These are phyloP conservation scores for Erodium texanum DNA, from an alignment of 441 rosid genomes.

Conservation along the genomic window DNA sequence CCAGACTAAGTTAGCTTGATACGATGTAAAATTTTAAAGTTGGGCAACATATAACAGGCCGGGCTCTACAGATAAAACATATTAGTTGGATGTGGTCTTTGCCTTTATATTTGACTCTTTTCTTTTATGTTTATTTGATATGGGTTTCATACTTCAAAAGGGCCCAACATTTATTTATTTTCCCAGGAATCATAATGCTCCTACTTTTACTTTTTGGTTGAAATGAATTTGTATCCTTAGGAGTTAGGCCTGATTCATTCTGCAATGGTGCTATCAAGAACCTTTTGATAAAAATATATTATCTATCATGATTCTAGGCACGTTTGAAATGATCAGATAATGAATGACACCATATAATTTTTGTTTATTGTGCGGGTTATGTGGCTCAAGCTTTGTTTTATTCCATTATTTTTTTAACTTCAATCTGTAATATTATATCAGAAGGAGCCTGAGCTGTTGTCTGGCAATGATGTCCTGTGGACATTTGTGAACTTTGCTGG, in stretches of 20 bases:
- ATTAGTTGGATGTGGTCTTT: too few species aligned
- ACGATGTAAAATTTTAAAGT: too few species aligned
- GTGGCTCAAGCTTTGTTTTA: constrained; percentile 6
- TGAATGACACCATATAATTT: not conserved
- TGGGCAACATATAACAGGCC: too few species aligned
- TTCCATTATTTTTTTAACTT: constrained; percentile 2
- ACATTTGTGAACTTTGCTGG: constrained; percentile 97
- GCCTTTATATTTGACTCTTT: too few species aligned
- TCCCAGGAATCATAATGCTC: not conserved
- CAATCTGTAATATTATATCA: constrained; percentile 29
- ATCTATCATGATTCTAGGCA: constrained; percentile 1
- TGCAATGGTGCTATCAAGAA: not conserved
- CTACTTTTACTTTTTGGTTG: not conserved
- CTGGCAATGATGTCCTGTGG: constrained; percentile 95
- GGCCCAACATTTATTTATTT: not conserved
- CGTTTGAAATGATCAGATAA: not conserved
- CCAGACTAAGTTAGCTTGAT: too few species aligned
- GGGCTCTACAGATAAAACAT: too few species aligned
- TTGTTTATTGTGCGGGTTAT: constrained; percentile 4
- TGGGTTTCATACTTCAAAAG: too few species aligned
- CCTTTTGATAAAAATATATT: not conserved
- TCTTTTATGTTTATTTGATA: too few species aligned
- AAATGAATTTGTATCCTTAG: not conserved
- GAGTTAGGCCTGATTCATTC: constrained; percentile 5
- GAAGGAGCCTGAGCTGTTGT: constrained; percentile 87